phyloP scores from a whole-genome alignment of 192 early-diverging fungal species.

The Linnemannia schmuckeri region DNA sequence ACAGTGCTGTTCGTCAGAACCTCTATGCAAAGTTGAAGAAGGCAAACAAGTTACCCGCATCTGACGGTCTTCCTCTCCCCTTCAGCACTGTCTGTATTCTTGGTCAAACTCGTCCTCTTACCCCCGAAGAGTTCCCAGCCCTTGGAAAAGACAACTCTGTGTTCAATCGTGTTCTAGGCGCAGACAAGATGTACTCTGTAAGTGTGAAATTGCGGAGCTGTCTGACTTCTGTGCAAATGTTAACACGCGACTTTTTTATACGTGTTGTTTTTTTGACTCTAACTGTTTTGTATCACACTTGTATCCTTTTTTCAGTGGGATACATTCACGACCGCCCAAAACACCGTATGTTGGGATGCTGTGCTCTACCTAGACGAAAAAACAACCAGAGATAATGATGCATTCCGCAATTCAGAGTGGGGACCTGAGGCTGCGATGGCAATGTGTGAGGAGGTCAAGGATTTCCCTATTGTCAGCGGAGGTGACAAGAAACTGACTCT shows the following conservation, averaged over 20 bases:
- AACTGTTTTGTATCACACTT: no score
- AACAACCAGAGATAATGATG: background rate
- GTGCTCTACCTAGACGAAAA: background rate
- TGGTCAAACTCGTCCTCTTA: conserved; percentile 14
- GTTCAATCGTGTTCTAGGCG: background rate
- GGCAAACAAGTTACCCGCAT: background rate
- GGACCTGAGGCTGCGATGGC: conserved; percentile 6
- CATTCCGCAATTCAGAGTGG: conserved; percentile 11
- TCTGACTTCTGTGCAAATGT: no score
- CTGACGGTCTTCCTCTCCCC: conserved; percentile 2
- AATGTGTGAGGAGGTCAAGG: conserved; percentile 19
- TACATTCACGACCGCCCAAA: background rate
- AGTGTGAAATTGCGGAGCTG: no score
- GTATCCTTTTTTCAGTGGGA: no score
- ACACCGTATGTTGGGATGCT: background rate
- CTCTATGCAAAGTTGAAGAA: no score
- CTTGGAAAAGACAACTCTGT: background rate
- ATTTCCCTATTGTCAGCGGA: conserved; percentile 9
- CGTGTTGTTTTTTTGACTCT: no score
- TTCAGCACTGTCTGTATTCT: conserved; percentile 13
- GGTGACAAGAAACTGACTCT: conserved; percentile 6
- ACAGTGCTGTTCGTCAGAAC: no score
- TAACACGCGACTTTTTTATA: no score
- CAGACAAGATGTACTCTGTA: conserved; percentile 4
- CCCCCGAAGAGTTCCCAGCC: background rate